Base-by-base conservation (phyloP, 1,284 basidiomycete genomes). In the Ustilago cynodontis region DNA sequence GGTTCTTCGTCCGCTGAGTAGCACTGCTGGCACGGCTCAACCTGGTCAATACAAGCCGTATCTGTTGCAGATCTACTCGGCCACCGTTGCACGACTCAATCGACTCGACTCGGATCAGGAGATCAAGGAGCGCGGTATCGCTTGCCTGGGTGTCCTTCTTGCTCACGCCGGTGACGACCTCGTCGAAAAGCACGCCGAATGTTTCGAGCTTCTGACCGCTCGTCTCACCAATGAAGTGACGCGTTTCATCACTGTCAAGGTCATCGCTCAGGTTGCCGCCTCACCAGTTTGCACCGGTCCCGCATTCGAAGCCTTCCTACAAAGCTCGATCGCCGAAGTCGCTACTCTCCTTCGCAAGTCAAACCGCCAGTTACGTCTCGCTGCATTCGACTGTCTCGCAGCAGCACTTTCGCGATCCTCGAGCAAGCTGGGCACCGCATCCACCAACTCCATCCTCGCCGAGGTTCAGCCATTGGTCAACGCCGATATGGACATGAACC, bases 101-200 rank as follows among this genome's bases (percentile, higher is more conserved):
- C 92, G 90, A 58, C 90, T 92, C 67, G 93, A 94, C 73, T 94
- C 94, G 4, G 96, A 98, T 85, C 91, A 93, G 13, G 94, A 98
- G 76, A 94, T 99, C 35, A 91, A 94, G 45, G 89, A 90, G 39
- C 91, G 90, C 73, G 94, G 94, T 0, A 92, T 98, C 80, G 90
- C 92, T 35, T 91, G 91, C 49, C 89, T 98, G 39, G 94, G 93
- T 1, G 92, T 94, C 81, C 87, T 98, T 5, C 93, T 98, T 89
- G 90, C 94, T 39, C 91, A 91, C 75, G 93, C 94, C 11, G 92
- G 93, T 0, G 93, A 94, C 58, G 87, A 91, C 18, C 81, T 90
- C 16, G 78, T 82, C 0, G 85, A 87, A n/a, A 70, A 80, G 45
- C 86, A 86, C 53, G 61, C 78, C 3, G 80, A 82, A 4, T 85